Percentiles rank a stretch among this genome's conserved stretches.
These are phyloP conservation scores for Ceratocystis cacaofunesta DNA, from an alignment of 2,329 filamentous ascomycete species.

Conservation along the genomic window DNA sequence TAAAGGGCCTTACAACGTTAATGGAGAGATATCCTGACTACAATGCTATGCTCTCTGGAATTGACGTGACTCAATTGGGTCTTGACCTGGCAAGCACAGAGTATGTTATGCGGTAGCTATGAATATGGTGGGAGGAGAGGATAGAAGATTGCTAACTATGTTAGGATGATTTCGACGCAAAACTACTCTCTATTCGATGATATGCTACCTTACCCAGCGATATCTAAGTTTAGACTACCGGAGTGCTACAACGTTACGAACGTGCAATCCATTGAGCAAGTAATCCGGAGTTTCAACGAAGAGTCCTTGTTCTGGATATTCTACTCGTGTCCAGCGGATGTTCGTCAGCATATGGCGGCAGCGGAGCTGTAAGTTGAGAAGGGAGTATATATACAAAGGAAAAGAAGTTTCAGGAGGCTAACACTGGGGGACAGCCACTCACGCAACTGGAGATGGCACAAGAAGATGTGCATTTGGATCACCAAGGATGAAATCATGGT, in stretches of 20 bases:
- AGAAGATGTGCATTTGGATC: slow-evolving; percentile 50
- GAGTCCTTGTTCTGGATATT: slow-evolving; percentile 57
- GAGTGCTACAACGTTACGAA: slow-evolving; percentile 55
- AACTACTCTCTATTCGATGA: slow-evolving; percentile 48
- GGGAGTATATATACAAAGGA: slow-evolving; percentile 11
- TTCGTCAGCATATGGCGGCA: slow-evolving; percentile 49
- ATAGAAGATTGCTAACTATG: neutral
- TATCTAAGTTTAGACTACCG: slow-evolving; percentile 43
- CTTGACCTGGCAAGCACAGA: slow-evolving; percentile 43
- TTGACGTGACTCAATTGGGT: slow-evolving; percentile 42
- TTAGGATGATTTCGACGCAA: slow-evolving; percentile 41
- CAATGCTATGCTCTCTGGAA: slow-evolving; percentile 43
- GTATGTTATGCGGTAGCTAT: slow-evolving; percentile 28
- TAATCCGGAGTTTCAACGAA: slow-evolving; percentile 52
- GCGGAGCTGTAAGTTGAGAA: slow-evolving; percentile 40
- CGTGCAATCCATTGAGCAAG: slow-evolving; percentile 48
- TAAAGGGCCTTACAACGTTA: slow-evolving; percentile 47
- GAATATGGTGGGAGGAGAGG: slow-evolving; percentile 18
- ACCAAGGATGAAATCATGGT: slow-evolving; percentile 54
- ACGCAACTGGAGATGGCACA: slow-evolving; percentile 55
- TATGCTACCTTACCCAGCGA: slow-evolving; percentile 39
- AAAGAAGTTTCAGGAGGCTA: neutral
- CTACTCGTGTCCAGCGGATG: slow-evolving; percentile 48
- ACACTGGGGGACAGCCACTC: slow-evolving; percentile 33
- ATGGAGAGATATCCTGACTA: slow-evolving; percentile 52